phyloP scores from a whole-genome alignment of 2,329 filamentous ascomycete genomes.

The Aspergillus pseudoglaucus region DNA sequence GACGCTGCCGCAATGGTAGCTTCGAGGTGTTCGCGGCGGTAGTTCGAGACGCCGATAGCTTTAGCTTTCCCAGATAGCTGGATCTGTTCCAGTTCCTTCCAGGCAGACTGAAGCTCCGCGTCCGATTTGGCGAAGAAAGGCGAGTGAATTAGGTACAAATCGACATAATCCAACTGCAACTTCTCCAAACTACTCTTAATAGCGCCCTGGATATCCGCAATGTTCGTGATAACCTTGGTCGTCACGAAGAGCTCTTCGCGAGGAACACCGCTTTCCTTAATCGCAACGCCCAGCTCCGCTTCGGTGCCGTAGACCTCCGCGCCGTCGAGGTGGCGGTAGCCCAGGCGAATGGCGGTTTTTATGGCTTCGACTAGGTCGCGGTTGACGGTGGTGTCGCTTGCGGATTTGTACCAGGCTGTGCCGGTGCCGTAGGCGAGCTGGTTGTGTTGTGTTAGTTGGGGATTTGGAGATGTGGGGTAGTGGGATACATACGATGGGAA shows the following conservation, averaged over 20 bases:
- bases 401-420: constrained; percentile 57
- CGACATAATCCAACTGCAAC: constrained; percentile 55
- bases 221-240: constrained; percentile 51
- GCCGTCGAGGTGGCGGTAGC: constrained; percentile 58
- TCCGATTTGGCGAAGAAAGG: constrained; percentile 54
- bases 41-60: constrained; percentile 60
- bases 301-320: constrained; percentile 53
- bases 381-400: constrained; percentile 44
- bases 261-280: constrained; percentile 40
- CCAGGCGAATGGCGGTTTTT: constrained; percentile 53
- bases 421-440: constrained; percentile 58
- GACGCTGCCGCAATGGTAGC: constrained; percentile 42
- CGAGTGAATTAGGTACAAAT: constrained; percentile 58
- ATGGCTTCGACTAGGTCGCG: constrained; percentile 49
- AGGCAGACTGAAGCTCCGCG: constrained; percentile 50
- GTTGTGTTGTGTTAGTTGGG: background rate
- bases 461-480: background rate
- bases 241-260: constrained; percentile 48
- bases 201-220: constrained; percentile 50
- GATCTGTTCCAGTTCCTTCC: constrained; percentile 55
- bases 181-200: constrained; percentile 54
- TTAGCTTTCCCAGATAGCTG: constrained; percentile 52
- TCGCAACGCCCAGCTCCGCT: constrained; percentile 42
- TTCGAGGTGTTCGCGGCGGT: constrained; percentile 49
- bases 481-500: constrained; percentile 45